These are phyloP conservation scores for Lasiodiplodia sp. DNA, from an alignment of 2,329 filamentous ascomycete genomes.

Conservation along the genomic window DNA sequence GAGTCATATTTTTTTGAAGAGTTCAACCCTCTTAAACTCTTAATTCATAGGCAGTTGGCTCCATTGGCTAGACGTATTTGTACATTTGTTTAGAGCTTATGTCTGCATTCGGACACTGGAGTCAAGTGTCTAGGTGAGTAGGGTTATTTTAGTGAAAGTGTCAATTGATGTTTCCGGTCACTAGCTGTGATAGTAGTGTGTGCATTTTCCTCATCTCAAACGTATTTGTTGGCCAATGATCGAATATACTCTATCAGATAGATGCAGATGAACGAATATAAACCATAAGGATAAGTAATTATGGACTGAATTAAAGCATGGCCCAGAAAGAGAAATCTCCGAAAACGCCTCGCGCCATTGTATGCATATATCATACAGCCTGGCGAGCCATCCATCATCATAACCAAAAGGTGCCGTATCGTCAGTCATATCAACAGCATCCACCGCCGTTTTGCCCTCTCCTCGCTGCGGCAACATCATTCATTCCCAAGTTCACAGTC, in stretches of 20 bases:
- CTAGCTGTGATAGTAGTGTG: neutral
- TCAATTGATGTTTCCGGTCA: neutral
- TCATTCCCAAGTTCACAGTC: constrained; percentile 54
- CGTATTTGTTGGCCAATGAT: neutral
- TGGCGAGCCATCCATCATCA: neutral
- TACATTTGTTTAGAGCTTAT: too few species aligned
- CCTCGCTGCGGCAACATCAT: constrained; percentile 42
- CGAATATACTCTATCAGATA: neutral
- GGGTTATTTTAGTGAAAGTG: too few species aligned
- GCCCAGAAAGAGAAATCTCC: neutral
- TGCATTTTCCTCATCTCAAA: neutral
- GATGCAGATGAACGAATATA: neutral
- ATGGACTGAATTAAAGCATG: constrained; percentile 6
- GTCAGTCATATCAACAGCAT: constrained; percentile 30
- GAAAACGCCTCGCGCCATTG: constrained; percentile 21
- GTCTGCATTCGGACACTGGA: too few species aligned
- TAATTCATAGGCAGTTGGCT: too few species aligned
- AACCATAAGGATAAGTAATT: neutral
- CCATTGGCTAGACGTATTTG: too few species aligned
- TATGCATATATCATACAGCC: constrained; percentile 24
- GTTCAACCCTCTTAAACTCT: too few species aligned
- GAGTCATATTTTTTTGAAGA: too few species aligned
- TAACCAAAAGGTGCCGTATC: neutral
- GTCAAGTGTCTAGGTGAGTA: too few species aligned
- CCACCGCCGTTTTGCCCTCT: constrained; percentile 40